A percentile compares a stretch with the other conserved stretches of the same genome.
Evolutionary conservation across 2,329 filamentous ascomycete genomes (phyloP).

Genomic region (Epichloe hybrida): DNA sequence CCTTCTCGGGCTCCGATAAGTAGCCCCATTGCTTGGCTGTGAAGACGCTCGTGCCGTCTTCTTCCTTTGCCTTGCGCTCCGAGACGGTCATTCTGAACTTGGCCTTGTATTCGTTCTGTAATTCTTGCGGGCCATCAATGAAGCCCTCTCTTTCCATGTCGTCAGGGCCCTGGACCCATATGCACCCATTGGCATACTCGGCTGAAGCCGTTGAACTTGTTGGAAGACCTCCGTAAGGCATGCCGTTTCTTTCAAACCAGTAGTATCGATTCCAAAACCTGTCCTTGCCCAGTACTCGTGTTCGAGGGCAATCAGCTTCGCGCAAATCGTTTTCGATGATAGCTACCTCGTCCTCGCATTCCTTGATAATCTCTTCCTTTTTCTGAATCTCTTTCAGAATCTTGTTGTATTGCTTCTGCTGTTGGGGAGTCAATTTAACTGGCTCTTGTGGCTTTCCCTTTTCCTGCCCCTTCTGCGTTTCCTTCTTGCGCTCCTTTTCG

Average conservation of each 20-base stretch:
- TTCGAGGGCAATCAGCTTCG: conserved; percentile 85
- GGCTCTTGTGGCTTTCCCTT: conserved; percentile 53
- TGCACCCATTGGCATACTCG: conserved; percentile 81
- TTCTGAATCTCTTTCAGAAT: conserved; percentile 80
- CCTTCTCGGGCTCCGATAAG: conserved; percentile 63
- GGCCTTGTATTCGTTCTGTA: conserved; percentile 61
- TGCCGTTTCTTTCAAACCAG: conserved; percentile 97
- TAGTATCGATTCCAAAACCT: conserved; percentile 98
- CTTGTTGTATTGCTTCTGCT: conserved; percentile 80
- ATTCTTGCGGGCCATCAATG: conserved; percentile 60
- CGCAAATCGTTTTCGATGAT: conserved; percentile 83
- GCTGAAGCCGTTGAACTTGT: conserved; percentile 77
- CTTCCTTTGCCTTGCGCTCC: conserved; percentile 74
- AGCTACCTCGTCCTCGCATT: conserved; percentile 74
- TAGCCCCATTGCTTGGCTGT: conserved; percentile 81
- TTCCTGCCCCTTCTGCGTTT: conserved; percentile 40
- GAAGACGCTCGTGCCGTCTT: conserved; percentile 66
- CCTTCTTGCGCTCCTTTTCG: conserved; percentile 53
- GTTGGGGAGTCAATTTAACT: conserved; percentile 51
- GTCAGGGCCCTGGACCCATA: conserved; percentile 95
- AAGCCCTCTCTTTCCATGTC: conserved; percentile 77
- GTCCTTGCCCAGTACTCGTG: conserved; percentile 80
- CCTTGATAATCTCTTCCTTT: conserved; percentile 69
- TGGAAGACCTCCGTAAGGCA: conserved; percentile 85
- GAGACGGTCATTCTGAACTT: conserved; percentile 72